Conservation (phyloP, 2,329 filamentous ascomycete genomes). For the Neurospora crassa region DNA sequence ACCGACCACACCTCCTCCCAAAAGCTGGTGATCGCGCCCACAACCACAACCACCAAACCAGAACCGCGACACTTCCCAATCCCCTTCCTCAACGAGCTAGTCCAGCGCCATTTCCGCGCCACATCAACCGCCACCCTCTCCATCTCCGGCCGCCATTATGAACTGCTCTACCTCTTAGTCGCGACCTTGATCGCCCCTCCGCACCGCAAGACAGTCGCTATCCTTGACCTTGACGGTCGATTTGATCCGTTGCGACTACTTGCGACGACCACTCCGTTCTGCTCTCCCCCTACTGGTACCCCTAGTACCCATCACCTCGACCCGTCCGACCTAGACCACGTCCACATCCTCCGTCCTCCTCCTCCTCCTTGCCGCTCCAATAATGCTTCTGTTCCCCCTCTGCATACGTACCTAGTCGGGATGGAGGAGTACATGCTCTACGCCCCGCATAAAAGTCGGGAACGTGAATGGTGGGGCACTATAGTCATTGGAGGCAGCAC, state of each 20-base stretch:
- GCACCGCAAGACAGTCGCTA: conserved; percentile 36
- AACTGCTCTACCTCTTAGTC: conserved; percentile 46
- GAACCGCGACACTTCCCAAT: conserved; percentile 27
- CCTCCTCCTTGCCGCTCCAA: conserved; percentile 21
- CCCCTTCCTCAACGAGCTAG: conserved; percentile 35
- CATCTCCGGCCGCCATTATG: conserved; percentile 42
- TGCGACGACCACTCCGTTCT: conserved; percentile 6
- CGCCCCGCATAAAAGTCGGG: conserved; percentile 31
- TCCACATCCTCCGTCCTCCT: conserved; percentile 40
- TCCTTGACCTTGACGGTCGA: conserved; percentile 45
- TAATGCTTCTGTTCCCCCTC: background rate
- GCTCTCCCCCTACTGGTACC: background rate
- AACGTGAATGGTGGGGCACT: conserved; percentile 49
- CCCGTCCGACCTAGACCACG: conserved; percentile 34
- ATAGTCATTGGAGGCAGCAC: conserved; percentile 37
- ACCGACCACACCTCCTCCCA: background rate
- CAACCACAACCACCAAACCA: conserved; percentile 16
- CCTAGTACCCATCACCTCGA: conserved; percentile 9
- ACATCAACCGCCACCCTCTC: conserved; percentile 38
- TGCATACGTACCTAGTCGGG: conserved; percentile 27
- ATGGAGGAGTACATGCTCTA: conserved; percentile 43
- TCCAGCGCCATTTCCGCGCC: conserved; percentile 35
- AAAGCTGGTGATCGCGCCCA: background rate
- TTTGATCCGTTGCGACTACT: conserved; percentile 45
- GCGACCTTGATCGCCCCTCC: conserved; percentile 40